Evolutionary conservation across 768 basidiomycete species (phyloP).

Genomic region (Lentinula raphanica): DNA sequence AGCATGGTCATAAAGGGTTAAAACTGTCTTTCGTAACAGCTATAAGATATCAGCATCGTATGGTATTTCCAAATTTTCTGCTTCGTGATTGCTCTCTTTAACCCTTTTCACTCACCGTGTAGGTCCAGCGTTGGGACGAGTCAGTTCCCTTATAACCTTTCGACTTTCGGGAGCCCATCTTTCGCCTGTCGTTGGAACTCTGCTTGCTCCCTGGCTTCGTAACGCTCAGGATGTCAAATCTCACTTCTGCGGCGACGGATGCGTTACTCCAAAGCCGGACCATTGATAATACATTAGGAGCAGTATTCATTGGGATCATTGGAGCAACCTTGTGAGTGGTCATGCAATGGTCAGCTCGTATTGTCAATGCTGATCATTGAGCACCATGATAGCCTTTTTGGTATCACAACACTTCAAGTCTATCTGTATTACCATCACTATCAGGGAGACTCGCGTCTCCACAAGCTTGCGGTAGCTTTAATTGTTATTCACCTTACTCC

Average conservation of each 20-base stretch:
- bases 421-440: conserved; percentile 18
- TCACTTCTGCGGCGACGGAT: not conserved
- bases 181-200: not conserved
- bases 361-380: not conserved
- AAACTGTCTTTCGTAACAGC: not conserved
- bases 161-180: not conserved
- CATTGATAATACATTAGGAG: conserved; percentile 24
- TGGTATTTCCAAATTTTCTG: not conserved
- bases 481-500: not conserved
- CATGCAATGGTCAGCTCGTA: not conserved
- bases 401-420: conserved; percentile 18
- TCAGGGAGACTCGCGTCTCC: conserved; percentile 15
- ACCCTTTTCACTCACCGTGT: not conserved
- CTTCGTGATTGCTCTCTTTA: not conserved
- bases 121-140: not conserved
- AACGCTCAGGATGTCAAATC: not conserved
- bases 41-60: not conserved
- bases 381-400: conserved; percentile 13
- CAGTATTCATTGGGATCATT: conserved; percentile 22
- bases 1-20: not conserved
- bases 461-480: conserved; percentile 30
- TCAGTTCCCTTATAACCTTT: not conserved
- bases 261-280: not conserved
- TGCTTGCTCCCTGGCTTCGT: not conserved
- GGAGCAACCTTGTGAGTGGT: conserved; percentile 23